Evolutionary conservation across 495 filamentous ascomycete species (phyloP).

Genomic region (Terfezia boudieri): DNA sequence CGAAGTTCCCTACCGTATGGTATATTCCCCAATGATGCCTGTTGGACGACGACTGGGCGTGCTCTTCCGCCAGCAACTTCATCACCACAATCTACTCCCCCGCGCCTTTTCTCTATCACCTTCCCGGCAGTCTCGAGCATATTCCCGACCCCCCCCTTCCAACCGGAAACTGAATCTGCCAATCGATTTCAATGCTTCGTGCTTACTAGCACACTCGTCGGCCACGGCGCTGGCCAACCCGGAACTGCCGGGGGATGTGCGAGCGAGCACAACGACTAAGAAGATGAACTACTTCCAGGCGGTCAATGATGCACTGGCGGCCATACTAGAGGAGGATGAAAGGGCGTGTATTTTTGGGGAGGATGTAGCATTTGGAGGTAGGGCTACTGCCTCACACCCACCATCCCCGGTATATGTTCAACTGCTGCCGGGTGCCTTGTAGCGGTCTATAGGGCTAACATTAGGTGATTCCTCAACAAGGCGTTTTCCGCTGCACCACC

Average conservation of each 20-base stretch:
- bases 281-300: conserved; percentile 82
- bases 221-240: conserved; percentile 42
- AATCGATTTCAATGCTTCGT: conserved; percentile 65
- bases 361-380: conserved; percentile 83
- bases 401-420: no score
- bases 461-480: not conserved
- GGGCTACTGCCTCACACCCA: not conserved
- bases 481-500: conserved; percentile 83
- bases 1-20: no score
- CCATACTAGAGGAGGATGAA: conserved; percentile 62
- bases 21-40: no score
- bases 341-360: conserved; percentile 83
- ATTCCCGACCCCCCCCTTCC: not conserved
- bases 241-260: conserved; percentile 40
- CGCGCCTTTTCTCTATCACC: not conserved
- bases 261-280: conserved; percentile 44
- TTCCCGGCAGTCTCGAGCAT: not conserved
- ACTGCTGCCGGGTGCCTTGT: no score
- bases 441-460: no score
- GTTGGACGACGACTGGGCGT: no score
- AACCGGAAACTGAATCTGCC: conserved; percentile 46
- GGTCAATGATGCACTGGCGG: conserved; percentile 69
- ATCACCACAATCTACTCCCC: no score
- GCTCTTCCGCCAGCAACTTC: no score
- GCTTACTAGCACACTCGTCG: conserved; percentile 58